phyloP scores from a whole-genome alignment of 768 basidiomycete genomes.

The Pleurotus tuber-regium region DNA sequence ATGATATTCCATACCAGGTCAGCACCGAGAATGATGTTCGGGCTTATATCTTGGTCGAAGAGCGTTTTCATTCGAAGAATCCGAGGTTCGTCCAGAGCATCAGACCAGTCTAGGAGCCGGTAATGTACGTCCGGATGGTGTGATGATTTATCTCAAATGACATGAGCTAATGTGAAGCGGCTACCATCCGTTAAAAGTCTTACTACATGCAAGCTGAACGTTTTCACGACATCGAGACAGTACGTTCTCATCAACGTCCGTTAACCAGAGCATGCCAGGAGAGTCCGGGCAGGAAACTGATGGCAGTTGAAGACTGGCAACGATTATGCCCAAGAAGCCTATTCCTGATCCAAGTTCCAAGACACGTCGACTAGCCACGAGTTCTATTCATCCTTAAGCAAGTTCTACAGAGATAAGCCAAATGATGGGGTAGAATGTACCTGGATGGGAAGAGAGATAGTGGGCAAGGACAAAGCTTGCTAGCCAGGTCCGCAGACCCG shows the following conservation, averaged over 20 bases:
- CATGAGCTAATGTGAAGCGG: too few relatives aligned
- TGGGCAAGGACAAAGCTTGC: conserved; percentile 67
- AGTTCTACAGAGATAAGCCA: too few relatives aligned
- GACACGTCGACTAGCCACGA: conserved; percentile 43
- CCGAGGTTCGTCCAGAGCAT: conserved; percentile 40
- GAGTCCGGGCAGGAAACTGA: too few relatives aligned
- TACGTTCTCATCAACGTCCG: conserved; percentile 65
- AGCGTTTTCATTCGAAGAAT: conserved; percentile 24
- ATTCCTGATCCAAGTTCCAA: conserved; percentile 77
- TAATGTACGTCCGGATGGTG: conserved; percentile 43
- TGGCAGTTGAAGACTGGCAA: conserved; percentile 53
- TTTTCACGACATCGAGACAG: conserved; percentile 61
- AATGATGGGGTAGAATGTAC: conserved; percentile 43
- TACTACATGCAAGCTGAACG: conserved; percentile 65
- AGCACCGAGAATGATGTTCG: conserved; percentile 68
- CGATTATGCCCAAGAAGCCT: conserved; percentile 71
- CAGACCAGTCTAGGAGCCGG: conserved; percentile 62
- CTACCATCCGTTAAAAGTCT: too few relatives aligned
- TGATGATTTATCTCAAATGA: conserved; percentile 52
- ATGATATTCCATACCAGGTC: conserved; percentile 48
- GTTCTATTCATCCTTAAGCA: conserved; percentile 26
- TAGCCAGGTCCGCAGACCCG: conserved; percentile 77
- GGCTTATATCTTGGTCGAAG: conserved; percentile 39
- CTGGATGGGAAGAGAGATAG: conserved; percentile 54
- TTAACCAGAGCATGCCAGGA: conserved; percentile 42